A percentile compares a stretch with the other conserved stretches of the same genome.
Evolutionary conservation across 441 rosid species (phyloP).

Genomic region (Viola pubescens): DNA sequence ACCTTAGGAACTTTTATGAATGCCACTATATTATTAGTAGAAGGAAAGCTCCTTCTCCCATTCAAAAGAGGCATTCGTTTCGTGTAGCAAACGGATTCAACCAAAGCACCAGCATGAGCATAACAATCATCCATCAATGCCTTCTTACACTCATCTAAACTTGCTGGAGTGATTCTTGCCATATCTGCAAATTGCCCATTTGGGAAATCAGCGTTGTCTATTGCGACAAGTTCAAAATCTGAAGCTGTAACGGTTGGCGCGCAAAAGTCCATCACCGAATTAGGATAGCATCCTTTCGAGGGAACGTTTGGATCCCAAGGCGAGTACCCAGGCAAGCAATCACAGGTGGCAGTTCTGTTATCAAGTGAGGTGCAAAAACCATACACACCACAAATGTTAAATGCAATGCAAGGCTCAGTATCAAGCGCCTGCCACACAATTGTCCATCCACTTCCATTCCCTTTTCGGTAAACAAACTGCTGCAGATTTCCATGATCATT

Average conservation of each 20-base stretch:
- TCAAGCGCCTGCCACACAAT: constrained; percentile 20
- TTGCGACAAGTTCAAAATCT: constrained; percentile 9
- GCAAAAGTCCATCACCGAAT: constrained; percentile 21
- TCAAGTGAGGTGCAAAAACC: constrained; percentile 24
- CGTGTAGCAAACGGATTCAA: constrained; percentile 20
- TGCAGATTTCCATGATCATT: constrained; percentile 20
- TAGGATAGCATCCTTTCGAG: constrained; percentile 27
- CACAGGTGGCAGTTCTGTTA: constrained; percentile 8
- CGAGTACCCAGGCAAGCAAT: constrained; percentile 21
- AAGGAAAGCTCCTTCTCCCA: constrained; percentile 21
- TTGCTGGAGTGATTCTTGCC: constrained; percentile 2
- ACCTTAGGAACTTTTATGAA: constrained; percentile 23
- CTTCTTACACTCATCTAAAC: constrained; percentile 17
- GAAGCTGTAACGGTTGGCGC: constrained; percentile 11
- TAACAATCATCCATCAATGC: constrained; percentile 25
- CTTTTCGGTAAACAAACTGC: constrained; percentile 14
- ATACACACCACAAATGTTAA: constrained; percentile 20
- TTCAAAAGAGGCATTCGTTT: constrained; percentile 36
- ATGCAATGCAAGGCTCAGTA: constrained; percentile 16
- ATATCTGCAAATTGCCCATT: neutral
- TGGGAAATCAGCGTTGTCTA: constrained; percentile 3
- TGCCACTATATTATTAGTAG: constrained; percentile 12
- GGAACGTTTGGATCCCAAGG: constrained; percentile 20
- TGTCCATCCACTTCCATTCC: constrained; percentile 14
- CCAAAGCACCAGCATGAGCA: constrained; percentile 24